These are phyloP conservation scores for Tuctoria greenei DNA, from an alignment of 176 grass and related monocot species.

Conservation along the genomic window DNA sequence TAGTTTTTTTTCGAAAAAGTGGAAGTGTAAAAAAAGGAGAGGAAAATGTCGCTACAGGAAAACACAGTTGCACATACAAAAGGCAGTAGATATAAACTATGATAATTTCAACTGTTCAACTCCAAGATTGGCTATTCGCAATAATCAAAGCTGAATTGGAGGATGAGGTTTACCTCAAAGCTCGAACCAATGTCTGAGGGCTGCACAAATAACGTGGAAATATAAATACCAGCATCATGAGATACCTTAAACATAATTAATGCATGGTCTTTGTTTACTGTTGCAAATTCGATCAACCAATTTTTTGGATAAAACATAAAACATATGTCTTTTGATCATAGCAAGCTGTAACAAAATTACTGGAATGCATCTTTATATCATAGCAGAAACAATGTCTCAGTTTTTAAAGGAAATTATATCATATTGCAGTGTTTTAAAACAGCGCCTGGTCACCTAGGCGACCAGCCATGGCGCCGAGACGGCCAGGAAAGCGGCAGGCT, in stretches of 20 bases:
- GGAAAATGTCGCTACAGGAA: neutral
- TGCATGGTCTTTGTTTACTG: conserved; percentile 29
- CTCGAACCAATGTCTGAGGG: conserved; percentile 92
- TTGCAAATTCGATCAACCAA: neutral
- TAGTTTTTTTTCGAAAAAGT: conserved; percentile 6
- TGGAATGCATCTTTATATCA: neutral
- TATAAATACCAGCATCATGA: conserved; percentile 31
- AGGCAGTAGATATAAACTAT: neutral
- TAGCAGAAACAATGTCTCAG: no score
- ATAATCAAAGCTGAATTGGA: conserved; percentile 30
- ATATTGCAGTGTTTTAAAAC: no score
- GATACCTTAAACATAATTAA: conserved; percentile 34
- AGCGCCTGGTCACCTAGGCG: no score
- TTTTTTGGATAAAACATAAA: conserved; percentile 27
- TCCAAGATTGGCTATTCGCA: conserved; percentile 22
- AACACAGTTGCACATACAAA: neutral
- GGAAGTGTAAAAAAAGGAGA: neutral
- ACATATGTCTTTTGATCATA: conserved; percentile 8
- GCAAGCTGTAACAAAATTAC: conserved; percentile 21
- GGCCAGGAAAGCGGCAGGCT: no score
- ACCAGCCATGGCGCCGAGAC: no score
- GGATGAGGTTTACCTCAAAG: conserved; percentile 69
- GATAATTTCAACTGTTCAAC: conserved; percentile 5
- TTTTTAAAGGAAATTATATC: no score
- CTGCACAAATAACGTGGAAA: conserved; percentile 60